These are phyloP conservation scores for Leccinum boreale DNA, from an alignment of 768 basidiomycete species.

Conservation along the genomic window DNA sequence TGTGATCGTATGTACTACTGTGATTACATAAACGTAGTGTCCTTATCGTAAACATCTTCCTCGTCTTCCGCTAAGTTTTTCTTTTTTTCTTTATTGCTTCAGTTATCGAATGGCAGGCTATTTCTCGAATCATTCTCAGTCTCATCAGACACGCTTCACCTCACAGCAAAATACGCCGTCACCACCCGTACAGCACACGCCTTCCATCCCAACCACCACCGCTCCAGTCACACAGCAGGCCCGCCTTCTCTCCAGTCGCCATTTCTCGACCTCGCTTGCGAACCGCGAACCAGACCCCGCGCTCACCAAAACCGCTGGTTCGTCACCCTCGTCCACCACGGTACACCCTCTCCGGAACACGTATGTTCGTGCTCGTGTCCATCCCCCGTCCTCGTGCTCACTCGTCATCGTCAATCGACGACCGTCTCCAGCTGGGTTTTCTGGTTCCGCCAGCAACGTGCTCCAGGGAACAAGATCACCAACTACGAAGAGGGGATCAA, in stretches of 20 bases:
- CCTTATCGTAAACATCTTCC: conserved; percentile 13
- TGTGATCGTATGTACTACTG: conserved; percentile 35
- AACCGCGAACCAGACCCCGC: conserved; percentile 33
- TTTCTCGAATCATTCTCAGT: conserved; percentile 78
- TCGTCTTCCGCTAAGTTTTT: not conserved
- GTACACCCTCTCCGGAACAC: conserved; percentile 83
- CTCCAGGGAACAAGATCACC: conserved; percentile 84
- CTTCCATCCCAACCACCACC: not conserved
- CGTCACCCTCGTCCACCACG: conserved; percentile 25
- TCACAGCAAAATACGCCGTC: conserved; percentile 40
- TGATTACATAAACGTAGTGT: conserved; percentile 22
- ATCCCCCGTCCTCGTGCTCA: conserved; percentile 14
- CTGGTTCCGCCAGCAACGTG: conserved; percentile 88
- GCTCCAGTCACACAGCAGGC: conserved; percentile 17
- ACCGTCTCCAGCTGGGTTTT: conserved; percentile 70
- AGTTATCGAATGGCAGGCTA: conserved; percentile 59
- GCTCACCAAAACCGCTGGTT: conserved; percentile 39
- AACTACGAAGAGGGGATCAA: conserved; percentile 96
- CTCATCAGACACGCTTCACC: conserved; percentile 61
- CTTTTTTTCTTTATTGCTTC: conserved; percentile 20
- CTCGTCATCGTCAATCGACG: conserved; percentile 12
- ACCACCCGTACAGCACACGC: not conserved
- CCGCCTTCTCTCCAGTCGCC: conserved; percentile 62
- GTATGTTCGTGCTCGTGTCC: conserved; percentile 56
- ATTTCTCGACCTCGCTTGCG: conserved; percentile 64